A percentile compares a stretch with the other conserved stretches of the same genome.
These are phyloP conservation scores for Arthrobotrys conoides DNA, from an alignment of 2,329 filamentous ascomycete species.

Conservation along the genomic window DNA sequence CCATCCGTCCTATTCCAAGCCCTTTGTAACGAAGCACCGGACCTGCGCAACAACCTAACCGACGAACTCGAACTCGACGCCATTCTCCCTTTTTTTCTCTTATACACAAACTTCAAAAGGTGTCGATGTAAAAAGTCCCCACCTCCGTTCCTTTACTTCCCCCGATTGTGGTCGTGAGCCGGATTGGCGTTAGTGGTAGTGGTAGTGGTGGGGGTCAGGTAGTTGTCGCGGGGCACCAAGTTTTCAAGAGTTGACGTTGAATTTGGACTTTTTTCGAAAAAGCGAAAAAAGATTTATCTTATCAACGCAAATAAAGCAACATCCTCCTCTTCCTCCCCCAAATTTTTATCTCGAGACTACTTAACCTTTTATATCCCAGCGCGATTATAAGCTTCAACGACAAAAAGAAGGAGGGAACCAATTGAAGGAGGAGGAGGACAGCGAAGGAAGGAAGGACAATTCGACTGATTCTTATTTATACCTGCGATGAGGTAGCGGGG, in stretches of 20 bases:
- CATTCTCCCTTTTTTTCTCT: conserved; percentile 39
- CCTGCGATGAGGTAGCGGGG: conserved; percentile 8
- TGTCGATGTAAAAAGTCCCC: not conserved
- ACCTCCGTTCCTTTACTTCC: not conserved
- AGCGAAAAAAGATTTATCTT: conserved; percentile 35
- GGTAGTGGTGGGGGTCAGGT: not conserved
- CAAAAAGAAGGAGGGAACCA: not conserved
- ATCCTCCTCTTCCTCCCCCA: conserved; percentile 22
- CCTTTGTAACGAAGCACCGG: conserved; percentile 47
- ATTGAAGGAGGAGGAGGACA: not conserved
- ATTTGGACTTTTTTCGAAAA: not conserved
- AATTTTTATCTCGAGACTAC: conserved; percentile 24
- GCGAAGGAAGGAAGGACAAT: not conserved
- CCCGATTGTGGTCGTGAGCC: not conserved
- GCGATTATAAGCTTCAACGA: conserved; percentile 2
- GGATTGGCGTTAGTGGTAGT: not conserved
- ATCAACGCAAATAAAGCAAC: conserved; percentile 58
- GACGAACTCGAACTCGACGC: conserved; percentile 56
- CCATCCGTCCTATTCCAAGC: conserved; percentile 32
- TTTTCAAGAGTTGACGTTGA: conserved; percentile 31
- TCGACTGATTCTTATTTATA: not conserved
- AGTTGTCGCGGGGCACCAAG: not conserved
- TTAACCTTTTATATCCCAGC: not conserved
- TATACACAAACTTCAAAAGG: not conserved
- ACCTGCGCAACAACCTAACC: conserved; percentile 49